Base-by-base conservation (phyloP, 306 rosid genomes). In the Dicorynia guianensis region DNA sequence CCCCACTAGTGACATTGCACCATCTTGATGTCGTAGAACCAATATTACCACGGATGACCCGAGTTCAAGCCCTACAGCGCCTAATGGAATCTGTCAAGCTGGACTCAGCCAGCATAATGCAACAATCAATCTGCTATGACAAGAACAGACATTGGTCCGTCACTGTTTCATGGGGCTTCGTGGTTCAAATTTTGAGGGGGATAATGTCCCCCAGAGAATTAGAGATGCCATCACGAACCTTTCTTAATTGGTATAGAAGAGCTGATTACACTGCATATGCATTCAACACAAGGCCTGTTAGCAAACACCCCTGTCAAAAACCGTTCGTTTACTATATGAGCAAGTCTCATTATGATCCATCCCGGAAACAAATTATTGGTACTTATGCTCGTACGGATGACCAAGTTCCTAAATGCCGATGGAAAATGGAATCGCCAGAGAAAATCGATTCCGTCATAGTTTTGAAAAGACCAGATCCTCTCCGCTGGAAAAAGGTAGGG, bases 201-300 rank as follows among this genome's bases (percentile, higher is more conserved):
- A 82, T 90, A 7, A 20, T 90, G 35, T 93, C 98, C 20, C 96
- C 98, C 0, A 75, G 98, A 72, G 98, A 93, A 48, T 65, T 90
- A 19, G 98, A 93, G 67, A 90, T 82, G 79, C 94, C 98, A 1
- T 67, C 96, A 0, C 73, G 98, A 62, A 93, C 98, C 14, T 93
- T 93, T 42, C 87, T 87, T 3, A 90, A 93, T 72, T 93, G 96
- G 98, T 87, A 89, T 47, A 83, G 57, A 74, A 84, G 89, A 76
- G 93, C 94, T 11, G 98, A 93, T 63, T 87, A 85, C 79, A 91
- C 93, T 54, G 93, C 95, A 4, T 94, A 94, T 63, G 86, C 98
- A 34, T 93, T 93, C 82, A 94, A 94, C 94, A 94, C 98, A 5
- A 88, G 98, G 74, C 98, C 96, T 39, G 90, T 92, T 25, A 59